Conservation (phyloP, 129 eudicot genomes). For the Escallonia rubra region DNA sequence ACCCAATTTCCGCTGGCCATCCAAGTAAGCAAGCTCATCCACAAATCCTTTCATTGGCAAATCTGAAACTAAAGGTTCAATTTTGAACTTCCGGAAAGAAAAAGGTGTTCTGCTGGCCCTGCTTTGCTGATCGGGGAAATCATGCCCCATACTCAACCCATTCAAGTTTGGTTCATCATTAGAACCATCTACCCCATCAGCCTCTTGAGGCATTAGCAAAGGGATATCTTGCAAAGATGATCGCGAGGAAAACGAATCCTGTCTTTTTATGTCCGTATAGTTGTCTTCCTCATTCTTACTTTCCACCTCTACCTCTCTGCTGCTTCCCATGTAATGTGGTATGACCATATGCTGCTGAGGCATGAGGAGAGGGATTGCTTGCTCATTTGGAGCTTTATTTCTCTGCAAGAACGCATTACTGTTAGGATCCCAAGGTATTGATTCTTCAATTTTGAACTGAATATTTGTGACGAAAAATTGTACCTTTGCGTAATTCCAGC, state of each 20-base stretch:
- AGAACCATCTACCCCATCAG: slow-evolving; percentile 38
- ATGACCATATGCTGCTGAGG: slow-evolving; percentile 99
- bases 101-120: slow-evolving; percentile 53
- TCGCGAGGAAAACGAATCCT: slow-evolving; percentile 59
- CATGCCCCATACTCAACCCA: slow-evolving; percentile 28
- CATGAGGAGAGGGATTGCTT: slow-evolving; percentile 88
- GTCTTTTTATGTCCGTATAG: slow-evolving; percentile 35
- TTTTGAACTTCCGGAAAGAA: slow-evolving; percentile 53
- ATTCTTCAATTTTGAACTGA: background rate
- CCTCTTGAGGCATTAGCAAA: slow-evolving; percentile 83
- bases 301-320: slow-evolving; percentile 38
- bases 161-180: slow-evolving; percentile 29
- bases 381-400: slow-evolving; percentile 95
- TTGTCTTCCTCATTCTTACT: slow-evolving; percentile 17
- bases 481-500: slow-evolving; percentile 98
- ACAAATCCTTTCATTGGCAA: slow-evolving; percentile 89
- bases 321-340: slow-evolving; percentile 86
- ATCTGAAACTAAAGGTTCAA: slow-evolving; percentile 51
- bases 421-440: background rate
- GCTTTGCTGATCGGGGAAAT: slow-evolving; percentile 48
- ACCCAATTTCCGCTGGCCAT: slow-evolving; percentile 4
- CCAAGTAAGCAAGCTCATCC: slow-evolving; percentile 48
- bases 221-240: slow-evolving; percentile 85
- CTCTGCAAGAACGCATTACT: slow-evolving; percentile 46
- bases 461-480: slow-evolving; percentile 1